Evolutionary conservation across 2,329 filamentous ascomycete species (phyloP), one percentile per base, ranked within the genome.

Genomic region (Cordyceps farinosa): DNA sequence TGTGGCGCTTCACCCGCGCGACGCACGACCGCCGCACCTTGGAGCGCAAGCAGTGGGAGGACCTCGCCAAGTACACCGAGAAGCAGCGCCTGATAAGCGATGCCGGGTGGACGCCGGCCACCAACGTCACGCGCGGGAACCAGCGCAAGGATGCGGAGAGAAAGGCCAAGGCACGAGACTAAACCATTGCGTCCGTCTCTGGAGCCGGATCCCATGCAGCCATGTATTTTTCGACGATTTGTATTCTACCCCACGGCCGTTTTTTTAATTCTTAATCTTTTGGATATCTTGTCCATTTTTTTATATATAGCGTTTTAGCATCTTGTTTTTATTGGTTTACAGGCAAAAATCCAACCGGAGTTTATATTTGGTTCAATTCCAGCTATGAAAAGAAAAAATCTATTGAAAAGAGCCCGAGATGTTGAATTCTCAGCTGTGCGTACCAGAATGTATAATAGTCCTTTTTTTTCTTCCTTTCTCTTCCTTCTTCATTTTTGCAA

Each of bases 1-100:
- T 87, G 1, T 94, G 90, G 90, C 85, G 84, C 69, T 93, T 93
- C 70, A 82, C 87, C 5, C 79, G 87, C 44, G 89, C 90, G 0
- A 91, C 84, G 66, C 77, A 87, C 57, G 89, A 88, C 22, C 77
- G 89, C 44, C 78, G 83, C 48, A 76, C 80, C 32, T 79, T 88
- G 52, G 89, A 92, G 78, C 78, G 89, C 63, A 73, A 79, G 67
- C 79, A 83, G 69, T 93, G 89, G 88, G 88, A 91, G 72, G 84
- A 89, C 65, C 88, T 91, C 77, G 81, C 81, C 66, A 82, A 80
- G 68, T 91, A 84, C 71, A 84, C 60, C 8, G 52, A 65, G 59
- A 62, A 65, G 32, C 54, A 63, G 59, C 56, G 50, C 22, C 45
- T 63, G 27, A 55, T 65, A 40, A 65, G 42, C 63, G 58, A 61